These are phyloP conservation scores for Verticillium nubilum DNA, from an alignment of 2,329 filamentous ascomycete species.

Conservation along the genomic window DNA sequence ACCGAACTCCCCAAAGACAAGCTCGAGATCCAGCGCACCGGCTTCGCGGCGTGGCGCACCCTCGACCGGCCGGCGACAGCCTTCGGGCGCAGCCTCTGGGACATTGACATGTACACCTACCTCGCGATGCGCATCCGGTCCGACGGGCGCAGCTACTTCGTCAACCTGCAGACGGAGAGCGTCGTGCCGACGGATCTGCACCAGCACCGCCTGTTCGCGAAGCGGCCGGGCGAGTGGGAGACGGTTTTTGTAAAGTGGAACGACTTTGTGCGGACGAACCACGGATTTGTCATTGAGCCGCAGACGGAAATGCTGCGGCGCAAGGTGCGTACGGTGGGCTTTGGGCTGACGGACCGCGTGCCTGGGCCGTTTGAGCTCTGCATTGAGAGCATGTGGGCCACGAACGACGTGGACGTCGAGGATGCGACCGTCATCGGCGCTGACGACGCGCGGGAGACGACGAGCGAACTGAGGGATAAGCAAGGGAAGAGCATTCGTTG, in stretches of 20 bases:
- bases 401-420: conserved; percentile 47
- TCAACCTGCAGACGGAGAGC: conserved; percentile 93
- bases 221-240: conserved; percentile 83
- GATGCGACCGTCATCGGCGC: conserved; percentile 6
- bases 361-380: conserved; percentile 84
- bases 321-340: conserved; percentile 78
- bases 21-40: conserved; percentile 70
- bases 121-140: conserved; percentile 85
- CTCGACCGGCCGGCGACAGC: conserved; percentile 68
- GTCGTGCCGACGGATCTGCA: conserved; percentile 94
- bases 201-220: conserved; percentile 82
- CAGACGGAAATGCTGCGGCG: conserved; percentile 85
- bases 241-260: conserved; percentile 87
- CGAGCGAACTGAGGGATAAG: conserved; percentile 27
- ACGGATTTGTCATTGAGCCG: conserved; percentile 87
- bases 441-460: conserved; percentile 5
- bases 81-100: conserved; percentile 83
- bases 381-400: conserved; percentile 86
- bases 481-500: conserved; percentile 32
- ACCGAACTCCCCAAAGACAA: conserved; percentile 72
- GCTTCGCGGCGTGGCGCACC: conserved; percentile 89
- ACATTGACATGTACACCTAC: conserved; percentile 84
- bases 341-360: conserved; percentile 83
- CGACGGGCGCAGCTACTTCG: conserved; percentile 85
- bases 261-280: conserved; percentile 92